Base-by-base conservation (phyloP, 2,329 filamentous ascomycete species). In the Neofusicoccum sp. region DNA sequence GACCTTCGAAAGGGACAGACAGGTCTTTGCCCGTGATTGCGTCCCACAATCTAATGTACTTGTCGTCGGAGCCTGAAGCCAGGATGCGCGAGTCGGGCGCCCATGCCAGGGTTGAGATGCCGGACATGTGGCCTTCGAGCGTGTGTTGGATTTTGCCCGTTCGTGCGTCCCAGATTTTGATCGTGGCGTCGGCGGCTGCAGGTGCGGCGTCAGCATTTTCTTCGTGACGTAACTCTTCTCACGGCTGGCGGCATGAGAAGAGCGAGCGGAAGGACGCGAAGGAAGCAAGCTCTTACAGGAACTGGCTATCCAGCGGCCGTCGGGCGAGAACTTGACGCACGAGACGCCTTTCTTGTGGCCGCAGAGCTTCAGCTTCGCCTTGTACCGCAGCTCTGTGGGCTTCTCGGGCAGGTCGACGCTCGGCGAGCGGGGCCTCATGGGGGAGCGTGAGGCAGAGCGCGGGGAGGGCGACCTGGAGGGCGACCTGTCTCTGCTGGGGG, bases 21-120 rank as follows among this genome's bases (percentile, higher is more conserved):
- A 86, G 81, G 30, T 83, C 79, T 69, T 84, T 82, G 16, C 84
- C 84, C 64, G 57, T 38, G 12, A 78, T 69, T 3, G 84, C 79
- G 67, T 97, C 90, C 95, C 95, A 99, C 1, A 99, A 80, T 2
- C 95, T 86, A 64, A 99, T 98, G 0, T 89, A 87, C 78, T 99
- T 99, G 82, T 99, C 95, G 75, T 99, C 95, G 4, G 90, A 93
- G 26, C 93, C 95, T 8, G 91, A 93, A 3, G 93, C 95, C 48
- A 99, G 83, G 2, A 90, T 91, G 67, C 87, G 87, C 63, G 89
- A 91, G 73, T 98, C 92, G 0, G 93, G 93, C 62, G 89, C 89
- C 95, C 95, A 99, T n/a, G 93, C 88, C 49, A 99, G 83, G 40
- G 92, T 93, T 33, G 90, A 96, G 16, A 99, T 86, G 63, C 95